phyloP scores from a whole-genome alignment of 1,284 basidiomycete genomes.

The Cryptococcus sp. region DNA sequence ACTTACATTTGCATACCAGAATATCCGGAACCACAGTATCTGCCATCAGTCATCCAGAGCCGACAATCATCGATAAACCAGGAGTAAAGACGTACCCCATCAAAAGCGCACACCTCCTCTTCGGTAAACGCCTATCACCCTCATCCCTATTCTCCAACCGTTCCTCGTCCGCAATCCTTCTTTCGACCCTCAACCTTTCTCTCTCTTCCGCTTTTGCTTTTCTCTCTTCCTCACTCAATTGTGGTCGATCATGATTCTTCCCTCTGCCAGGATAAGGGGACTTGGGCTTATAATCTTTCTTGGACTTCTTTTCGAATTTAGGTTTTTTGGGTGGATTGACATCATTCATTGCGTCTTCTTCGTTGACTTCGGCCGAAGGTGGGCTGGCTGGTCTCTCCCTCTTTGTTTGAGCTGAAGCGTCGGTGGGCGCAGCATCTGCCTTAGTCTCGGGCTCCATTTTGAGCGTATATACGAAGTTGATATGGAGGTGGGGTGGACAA shows the following conservation, averaged over 20 bases:
- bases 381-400: too few relatives aligned
- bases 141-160: conserved; percentile 1
- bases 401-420: background rate
- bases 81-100: conserved; percentile 52
- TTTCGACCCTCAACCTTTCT: conserved; percentile 10
- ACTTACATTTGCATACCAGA: conserved; percentile 94
- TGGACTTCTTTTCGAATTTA: background rate
- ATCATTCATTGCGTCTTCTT: conserved; percentile 5
- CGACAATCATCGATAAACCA: too few relatives aligned
- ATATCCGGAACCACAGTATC: conserved; percentile 57
- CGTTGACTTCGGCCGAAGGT: background rate
- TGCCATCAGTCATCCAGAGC: conserved; percentile 8
- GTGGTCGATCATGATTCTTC: background rate
- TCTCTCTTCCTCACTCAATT: background rate
- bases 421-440: background rate
- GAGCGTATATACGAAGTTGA: too few relatives aligned
- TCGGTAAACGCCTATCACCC: conserved; percentile 43
- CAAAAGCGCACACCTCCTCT: conserved; percentile 55
- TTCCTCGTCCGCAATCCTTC: conserved; percentile 14
- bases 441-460: too few relatives aligned
- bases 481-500: too few relatives aligned
- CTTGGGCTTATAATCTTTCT: conserved; percentile 1
- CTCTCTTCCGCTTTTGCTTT: conserved; percentile 2
- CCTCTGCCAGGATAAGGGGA: background rate
- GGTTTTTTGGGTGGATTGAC: background rate